Evolutionary conservation across 139 green algal genomes (phyloP).

Genomic region (Micractinium conductrix): DNA sequence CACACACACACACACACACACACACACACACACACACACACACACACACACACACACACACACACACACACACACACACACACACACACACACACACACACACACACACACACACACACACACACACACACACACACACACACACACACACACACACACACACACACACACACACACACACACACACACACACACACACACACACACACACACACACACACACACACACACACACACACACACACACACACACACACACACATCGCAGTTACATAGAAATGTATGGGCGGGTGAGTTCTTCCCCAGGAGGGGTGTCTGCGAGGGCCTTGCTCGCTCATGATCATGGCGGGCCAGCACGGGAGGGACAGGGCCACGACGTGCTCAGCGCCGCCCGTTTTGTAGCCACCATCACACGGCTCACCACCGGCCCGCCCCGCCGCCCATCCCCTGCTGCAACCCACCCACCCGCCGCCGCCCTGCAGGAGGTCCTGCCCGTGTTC

Average conservation of each 20-base stretch:
- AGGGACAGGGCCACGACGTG: not conserved
- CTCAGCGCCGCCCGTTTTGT: not conserved
- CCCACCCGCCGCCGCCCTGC: not conserved
- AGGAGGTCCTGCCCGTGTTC: not conserved
- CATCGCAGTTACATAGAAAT: not conserved
- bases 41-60: not conserved
- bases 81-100: not conserved
- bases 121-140: not conserved
- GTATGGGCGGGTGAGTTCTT: not conserved
- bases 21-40: not conserved
- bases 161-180: not conserved
- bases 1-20: not conserved
- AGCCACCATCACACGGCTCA: not conserved
- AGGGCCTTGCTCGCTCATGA: no score
- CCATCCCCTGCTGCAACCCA: not conserved
- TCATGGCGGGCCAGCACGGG: not conserved
- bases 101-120: not conserved
- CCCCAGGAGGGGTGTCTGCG: not conserved
- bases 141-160: not conserved
- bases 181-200: not conserved
- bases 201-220: not conserved
- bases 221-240: not conserved
- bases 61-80: not conserved
- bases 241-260: not conserved
- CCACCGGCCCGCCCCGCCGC: not conserved